These are phyloP conservation scores for Fusarium sp. DNA, from an alignment of 2,329 filamentous ascomycete species.

Conservation along the genomic window DNA sequence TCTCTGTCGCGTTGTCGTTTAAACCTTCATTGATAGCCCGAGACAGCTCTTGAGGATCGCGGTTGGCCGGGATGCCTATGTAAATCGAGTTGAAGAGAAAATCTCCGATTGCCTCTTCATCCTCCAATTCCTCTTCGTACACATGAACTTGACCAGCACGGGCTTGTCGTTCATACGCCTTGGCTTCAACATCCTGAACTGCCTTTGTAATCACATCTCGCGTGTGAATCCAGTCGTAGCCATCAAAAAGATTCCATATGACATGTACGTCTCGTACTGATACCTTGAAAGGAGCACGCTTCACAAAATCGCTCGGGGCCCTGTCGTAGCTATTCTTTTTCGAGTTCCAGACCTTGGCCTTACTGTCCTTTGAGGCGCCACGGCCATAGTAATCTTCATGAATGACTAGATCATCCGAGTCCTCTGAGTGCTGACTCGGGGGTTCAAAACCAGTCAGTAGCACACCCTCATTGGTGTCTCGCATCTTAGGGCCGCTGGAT, in stretches of 20 bases:
- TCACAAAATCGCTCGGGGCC: conserved; percentile 72
- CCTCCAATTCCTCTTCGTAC: conserved; percentile 80
- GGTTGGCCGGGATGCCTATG: conserved; percentile 90
- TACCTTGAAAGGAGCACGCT: conserved; percentile 80
- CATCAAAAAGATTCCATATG: conserved; percentile 98
- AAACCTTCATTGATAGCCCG: conserved; percentile 90
- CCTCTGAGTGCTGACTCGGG: conserved; percentile 61
- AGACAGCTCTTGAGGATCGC: conserved; percentile 85
- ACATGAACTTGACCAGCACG: conserved; percentile 70
- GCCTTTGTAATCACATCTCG: conserved; percentile 89
- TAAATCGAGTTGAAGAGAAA: conserved; percentile 99
- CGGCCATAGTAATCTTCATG: conserved; percentile 84
- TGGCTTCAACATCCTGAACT: conserved; percentile 88
- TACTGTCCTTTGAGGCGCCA: conserved; percentile 72
- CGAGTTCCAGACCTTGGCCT: conserved; percentile 86
- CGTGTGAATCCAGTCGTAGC: conserved; percentile 95
- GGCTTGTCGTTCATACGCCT: conserved; percentile 81
- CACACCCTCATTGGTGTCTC: conserved; percentile 57
- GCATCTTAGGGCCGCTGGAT: conserved; percentile 48
- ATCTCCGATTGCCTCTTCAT: conserved; percentile 90
- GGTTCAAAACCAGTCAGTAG: conserved; percentile 55
- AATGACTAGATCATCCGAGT: conserved; percentile 76
- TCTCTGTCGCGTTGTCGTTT: conserved; percentile 89
- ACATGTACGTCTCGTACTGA: conserved; percentile 89
- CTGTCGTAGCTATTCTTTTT: conserved; percentile 80